Conservation (phyloP, 1,139 yeast species). For the Lodderomyces elongisporus region DNA sequence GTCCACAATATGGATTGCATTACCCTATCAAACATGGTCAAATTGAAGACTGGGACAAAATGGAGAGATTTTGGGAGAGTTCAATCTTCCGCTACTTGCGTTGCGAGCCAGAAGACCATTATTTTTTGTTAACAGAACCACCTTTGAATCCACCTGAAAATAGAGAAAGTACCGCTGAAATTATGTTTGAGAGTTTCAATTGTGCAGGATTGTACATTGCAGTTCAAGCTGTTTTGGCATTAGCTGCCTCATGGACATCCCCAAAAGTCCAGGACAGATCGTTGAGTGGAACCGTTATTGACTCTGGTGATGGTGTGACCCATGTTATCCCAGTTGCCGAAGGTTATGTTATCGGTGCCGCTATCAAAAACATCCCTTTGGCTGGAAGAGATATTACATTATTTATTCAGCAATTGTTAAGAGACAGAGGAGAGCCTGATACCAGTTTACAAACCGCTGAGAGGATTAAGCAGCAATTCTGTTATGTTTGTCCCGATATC, state of each 20-base stretch:
- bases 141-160: constrained; percentile 98
- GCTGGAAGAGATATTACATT: constrained; percentile 97
- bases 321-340: constrained; percentile 99
- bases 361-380: constrained; percentile 93
- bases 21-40: constrained; percentile 98
- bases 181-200: constrained; percentile 96
- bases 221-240: constrained; percentile 95
- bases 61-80: constrained; percentile 99
- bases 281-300: constrained; percentile 95
- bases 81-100: constrained; percentile 92
- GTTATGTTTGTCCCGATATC: constrained; percentile 96
- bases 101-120: constrained; percentile 98
- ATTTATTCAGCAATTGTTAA: constrained; percentile 84
- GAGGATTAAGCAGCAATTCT: constrained; percentile 89
- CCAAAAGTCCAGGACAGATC: constrained; percentile 93
- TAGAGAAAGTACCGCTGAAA: constrained; percentile 96
- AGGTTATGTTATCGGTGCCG: constrained; percentile 96
- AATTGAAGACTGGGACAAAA: constrained; percentile 98
- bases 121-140: constrained; percentile 92
- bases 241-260: constrained; percentile 99
- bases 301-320: constrained; percentile 96
- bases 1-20: constrained; percentile 80
- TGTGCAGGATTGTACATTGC: constrained; percentile 98
- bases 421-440: constrained; percentile 96
- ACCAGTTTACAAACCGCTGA: constrained; percentile 95